Base-by-base conservation (phyloP, 257 asterid genomes). In the Solanum pinnatisectum region DNA sequence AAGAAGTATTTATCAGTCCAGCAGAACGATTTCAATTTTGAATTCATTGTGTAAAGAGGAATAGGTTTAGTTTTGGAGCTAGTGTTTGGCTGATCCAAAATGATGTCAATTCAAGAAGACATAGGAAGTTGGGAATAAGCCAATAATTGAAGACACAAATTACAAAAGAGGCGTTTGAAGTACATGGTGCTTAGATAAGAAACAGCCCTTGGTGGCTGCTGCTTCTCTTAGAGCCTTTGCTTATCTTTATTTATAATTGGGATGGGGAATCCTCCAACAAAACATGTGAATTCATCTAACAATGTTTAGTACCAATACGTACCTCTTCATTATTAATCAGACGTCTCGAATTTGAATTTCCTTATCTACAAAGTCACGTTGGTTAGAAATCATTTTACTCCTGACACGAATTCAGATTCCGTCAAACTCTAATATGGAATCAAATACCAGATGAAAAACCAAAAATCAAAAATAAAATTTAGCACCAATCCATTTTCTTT, bases 221-320 rank as follows among this genome's bases (percentile, higher is more conserved):
- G 40, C 40, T 27, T 79, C 85, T 79, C 27, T 14, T 36, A 16
- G 16, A 46, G 85, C 40, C 67, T 30, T 65, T 81, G 40, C 40
- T 79, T 44, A 79, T 81, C 85, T 81, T 46, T 20, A 27, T 30
- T 30, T 42, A 46, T 81, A 81, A 81, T 46, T 81, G 42, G 30
- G 20, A 25, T 81, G 67, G 40, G 27, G 85, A 84, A 49, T 74
- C 76, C 59, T 67, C 76, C 35, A 37, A 67, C 86, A 72, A 65
- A 44, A 70, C 87, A 83, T 83, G 89, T 83, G 89, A 74, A 49
- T 32, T 33, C 44, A n/a, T 46, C 87, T 70, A n/a, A 33, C 65
- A 8, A 46, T 20, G 32, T 30, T 56, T 8, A 35, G 14, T 36
- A 10, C 33, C 27, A 25, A 59, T 78, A 11, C 15, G 4, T 18